Percentiles rank a stretch among this genome's conserved stretches.
phyloP scores from a whole-genome alignment of 129 eudicot species.

The Saposhnikovia divaricata region DNA sequence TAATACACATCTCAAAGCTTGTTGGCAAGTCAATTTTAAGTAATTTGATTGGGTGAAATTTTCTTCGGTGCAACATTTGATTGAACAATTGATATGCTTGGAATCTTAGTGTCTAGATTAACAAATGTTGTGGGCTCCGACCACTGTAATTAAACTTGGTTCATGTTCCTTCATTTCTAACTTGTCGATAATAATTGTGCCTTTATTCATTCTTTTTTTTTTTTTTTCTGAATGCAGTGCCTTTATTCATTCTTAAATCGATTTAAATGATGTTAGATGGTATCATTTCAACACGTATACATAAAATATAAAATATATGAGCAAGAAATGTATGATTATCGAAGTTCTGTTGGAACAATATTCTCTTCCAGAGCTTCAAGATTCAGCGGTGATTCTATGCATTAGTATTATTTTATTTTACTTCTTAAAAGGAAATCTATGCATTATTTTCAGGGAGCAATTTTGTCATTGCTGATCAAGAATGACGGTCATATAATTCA shows the following conservation, averaged over 20 bases:
- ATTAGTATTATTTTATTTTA: too few relatives aligned
- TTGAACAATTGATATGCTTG: not conserved
- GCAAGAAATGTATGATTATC: not conserved
- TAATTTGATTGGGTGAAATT: not conserved
- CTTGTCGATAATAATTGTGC: not conserved
- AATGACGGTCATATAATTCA: too few relatives aligned
- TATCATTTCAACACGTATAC: not conserved
- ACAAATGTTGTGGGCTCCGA: not conserved
- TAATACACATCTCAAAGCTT: too few relatives aligned
- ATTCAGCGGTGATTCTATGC: not conserved
- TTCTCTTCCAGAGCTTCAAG: not conserved
- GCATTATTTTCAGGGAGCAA: not conserved
- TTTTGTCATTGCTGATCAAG: too few relatives aligned
- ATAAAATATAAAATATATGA: not conserved
- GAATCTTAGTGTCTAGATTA: not conserved
- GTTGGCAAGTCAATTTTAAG: conserved; percentile 12
- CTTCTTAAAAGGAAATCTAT: too few relatives aligned
- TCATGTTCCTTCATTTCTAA: not conserved
- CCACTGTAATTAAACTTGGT: not conserved
- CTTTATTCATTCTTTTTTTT: not conserved
- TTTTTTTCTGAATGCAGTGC: too few relatives aligned
- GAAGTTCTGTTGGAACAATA: not conserved
- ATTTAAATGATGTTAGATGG: not conserved
- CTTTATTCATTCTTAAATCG: not conserved
- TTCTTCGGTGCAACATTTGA: not conserved